phyloP scores from a whole-genome alignment of 225 moss, liverwort and hornwort species.

The Anthoceros angustus region DNA sequence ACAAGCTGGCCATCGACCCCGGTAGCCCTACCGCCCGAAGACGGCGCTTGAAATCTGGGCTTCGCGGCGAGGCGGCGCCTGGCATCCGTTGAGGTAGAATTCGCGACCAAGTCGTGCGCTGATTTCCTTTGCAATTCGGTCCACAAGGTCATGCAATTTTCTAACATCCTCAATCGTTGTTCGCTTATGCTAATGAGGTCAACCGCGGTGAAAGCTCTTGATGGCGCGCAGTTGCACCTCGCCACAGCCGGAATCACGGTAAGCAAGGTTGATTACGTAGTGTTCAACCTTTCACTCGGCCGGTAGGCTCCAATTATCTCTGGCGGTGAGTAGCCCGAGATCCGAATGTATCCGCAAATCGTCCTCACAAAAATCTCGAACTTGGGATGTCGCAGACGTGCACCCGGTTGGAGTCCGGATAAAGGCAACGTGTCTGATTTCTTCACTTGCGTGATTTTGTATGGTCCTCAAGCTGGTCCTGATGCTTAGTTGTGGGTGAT shows the following conservation, averaged over 20 bases:
- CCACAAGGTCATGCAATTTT: background rate
- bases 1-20: too few species aligned
- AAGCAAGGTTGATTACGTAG: constrained; percentile 1
- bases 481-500: background rate
- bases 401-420: background rate
- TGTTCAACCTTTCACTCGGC: constrained; percentile 1
- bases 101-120: background rate
- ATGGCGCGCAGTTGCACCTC: too few species aligned
- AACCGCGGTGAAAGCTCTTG: background rate
- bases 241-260: background rate
- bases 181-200: background rate
- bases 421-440: background rate
- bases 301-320: background rate
- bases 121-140: constrained; percentile 3
- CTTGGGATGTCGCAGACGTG: background rate
- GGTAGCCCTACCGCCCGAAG: background rate
- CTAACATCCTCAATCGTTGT: background rate
- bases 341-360: background rate
- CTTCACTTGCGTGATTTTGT: constrained; percentile 1
- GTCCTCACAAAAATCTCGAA: constrained; percentile 1
- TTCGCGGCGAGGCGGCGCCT: too few species aligned
- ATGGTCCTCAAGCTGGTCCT: background rate
- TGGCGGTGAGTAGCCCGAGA: constrained; percentile 1
- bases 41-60: background rate
- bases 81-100: constrained; percentile 3